These are phyloP conservation scores for Fagus crenata DNA, from an alignment of 306 rosid species.

Conservation along the genomic window DNA sequence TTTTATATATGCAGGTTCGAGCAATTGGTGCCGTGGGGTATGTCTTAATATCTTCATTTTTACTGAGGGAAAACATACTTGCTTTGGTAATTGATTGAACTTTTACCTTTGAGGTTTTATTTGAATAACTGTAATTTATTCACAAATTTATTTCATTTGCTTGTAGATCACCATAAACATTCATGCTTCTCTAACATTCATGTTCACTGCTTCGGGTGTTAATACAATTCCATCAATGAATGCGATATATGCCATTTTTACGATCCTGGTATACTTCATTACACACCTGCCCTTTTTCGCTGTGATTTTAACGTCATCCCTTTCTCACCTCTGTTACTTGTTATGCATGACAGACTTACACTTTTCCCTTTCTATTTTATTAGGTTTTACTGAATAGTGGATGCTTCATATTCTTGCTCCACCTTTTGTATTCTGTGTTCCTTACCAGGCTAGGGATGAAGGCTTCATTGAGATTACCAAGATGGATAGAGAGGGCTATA, in stretches of 20 bases:
- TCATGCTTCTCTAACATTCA: constrained; percentile 84
- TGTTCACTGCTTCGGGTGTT: constrained; percentile 73
- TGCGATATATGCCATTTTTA: constrained; percentile 62
- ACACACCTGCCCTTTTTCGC: not conserved
- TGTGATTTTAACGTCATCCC: not conserved
- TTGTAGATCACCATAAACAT: constrained; percentile 92
- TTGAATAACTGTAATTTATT: constrained; percentile 4
- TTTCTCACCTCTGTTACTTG: constrained; percentile 5
- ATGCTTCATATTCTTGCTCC: constrained; percentile 81
- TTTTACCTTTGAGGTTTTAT: constrained; percentile 3
- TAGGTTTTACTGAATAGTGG: constrained; percentile 80
- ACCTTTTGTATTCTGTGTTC: constrained; percentile 76
- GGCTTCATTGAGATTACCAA: constrained; percentile 77
- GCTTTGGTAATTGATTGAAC: constrained; percentile 63
- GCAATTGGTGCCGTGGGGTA: constrained; percentile 84
- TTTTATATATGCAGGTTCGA: constrained; percentile 58
- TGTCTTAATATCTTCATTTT: constrained; percentile 76
- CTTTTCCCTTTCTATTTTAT: constrained; percentile 16
- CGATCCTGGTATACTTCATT: constrained; percentile 59
- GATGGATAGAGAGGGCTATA: constrained; percentile 82
- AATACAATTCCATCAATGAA: constrained; percentile 77
- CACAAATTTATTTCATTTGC: constrained; percentile 6
- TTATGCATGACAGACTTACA: constrained; percentile 18
- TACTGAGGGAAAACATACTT: constrained; percentile 90
- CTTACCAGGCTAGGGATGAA: constrained; percentile 87